Conservation (phyloP, 495 filamentous ascomycete genomes). For the Haplographium delicatum region DNA sequence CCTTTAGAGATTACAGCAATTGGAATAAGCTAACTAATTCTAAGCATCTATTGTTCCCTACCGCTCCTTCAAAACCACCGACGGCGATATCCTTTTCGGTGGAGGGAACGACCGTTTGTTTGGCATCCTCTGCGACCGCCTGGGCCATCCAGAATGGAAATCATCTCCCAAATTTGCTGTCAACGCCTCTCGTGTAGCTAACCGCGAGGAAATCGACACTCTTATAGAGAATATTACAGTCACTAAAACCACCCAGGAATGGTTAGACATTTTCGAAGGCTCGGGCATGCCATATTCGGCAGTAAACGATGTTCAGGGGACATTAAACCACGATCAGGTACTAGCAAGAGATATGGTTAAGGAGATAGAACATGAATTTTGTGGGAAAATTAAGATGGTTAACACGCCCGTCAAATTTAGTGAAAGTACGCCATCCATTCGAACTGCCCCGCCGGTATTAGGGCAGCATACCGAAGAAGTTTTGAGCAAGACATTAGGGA, state of each 20-base stretch:
- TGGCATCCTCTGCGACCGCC: slow-evolving; percentile 72
- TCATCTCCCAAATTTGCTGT: slow-evolving; percentile 67
- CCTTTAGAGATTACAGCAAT: not conserved
- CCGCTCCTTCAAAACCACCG: slow-evolving; percentile 82
- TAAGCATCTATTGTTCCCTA: slow-evolving; percentile 94
- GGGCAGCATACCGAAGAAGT: slow-evolving; percentile 93
- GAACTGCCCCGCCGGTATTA: slow-evolving; percentile 76
- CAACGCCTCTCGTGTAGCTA: slow-evolving; percentile 76
- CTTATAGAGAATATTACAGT: slow-evolving; percentile 69
- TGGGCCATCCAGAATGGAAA: slow-evolving; percentile 77
- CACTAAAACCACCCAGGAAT: slow-evolving; percentile 80
- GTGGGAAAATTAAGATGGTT: slow-evolving; percentile 82
- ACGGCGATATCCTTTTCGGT: slow-evolving; percentile 87
- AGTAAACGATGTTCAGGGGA: slow-evolving; percentile 83
- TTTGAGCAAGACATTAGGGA: slow-evolving; percentile 58
- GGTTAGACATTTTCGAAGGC: slow-evolving; percentile 82
- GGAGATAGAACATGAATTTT: slow-evolving; percentile 74
- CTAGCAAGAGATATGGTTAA: slow-evolving; percentile 81
- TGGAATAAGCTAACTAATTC: not conserved
- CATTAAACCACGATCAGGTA: slow-evolving; percentile 82
- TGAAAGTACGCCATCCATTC: slow-evolving; percentile 67
- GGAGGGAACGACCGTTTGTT: slow-evolving; percentile 93
- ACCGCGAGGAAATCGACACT: slow-evolving; percentile 69
- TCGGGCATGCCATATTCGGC: slow-evolving; percentile 93
- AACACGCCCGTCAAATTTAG: slow-evolving; percentile 98